These are phyloP conservation scores for Melaleuca quinquenervia DNA, from an alignment of 345 rosid genomes.

Conservation along the genomic window DNA sequence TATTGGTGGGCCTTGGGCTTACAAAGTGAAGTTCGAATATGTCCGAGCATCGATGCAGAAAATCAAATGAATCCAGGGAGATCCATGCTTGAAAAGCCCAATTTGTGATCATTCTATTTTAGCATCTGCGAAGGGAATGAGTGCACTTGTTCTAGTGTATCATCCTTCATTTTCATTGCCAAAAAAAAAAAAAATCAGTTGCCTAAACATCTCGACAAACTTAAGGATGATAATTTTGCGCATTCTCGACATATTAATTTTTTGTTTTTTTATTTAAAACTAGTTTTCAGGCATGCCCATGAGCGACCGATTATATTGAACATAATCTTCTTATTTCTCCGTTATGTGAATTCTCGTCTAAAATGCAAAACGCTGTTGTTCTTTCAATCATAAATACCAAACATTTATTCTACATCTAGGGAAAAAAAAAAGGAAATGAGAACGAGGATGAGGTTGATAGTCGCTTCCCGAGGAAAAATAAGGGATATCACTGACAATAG, in stretches of 20 bases:
- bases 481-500: not conserved
- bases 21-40: not conserved
- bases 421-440: not conserved
- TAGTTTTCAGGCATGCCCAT: not conserved
- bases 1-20: not conserved
- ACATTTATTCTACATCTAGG: not conserved
- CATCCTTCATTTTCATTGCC: not conserved
- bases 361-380: not conserved
- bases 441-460: not conserved
- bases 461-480: not conserved
- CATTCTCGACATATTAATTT: not conserved
- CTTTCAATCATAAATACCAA: not conserved
- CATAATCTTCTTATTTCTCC: not conserved
- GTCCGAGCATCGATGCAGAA: not conserved
- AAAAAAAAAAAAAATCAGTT: too few relatives aligned
- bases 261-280: not conserved
- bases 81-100: not conserved
- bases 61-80: not conserved
- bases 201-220: not conserved
- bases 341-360: too few relatives aligned
- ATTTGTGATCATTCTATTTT: not conserved
- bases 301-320: not conserved
- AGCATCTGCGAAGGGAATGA: not conserved
- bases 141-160: not conserved
- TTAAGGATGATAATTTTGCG: not conserved